Base-by-base conservation (phyloP, 768 basidiomycete genomes). In the Tulasnella sp. region DNA sequence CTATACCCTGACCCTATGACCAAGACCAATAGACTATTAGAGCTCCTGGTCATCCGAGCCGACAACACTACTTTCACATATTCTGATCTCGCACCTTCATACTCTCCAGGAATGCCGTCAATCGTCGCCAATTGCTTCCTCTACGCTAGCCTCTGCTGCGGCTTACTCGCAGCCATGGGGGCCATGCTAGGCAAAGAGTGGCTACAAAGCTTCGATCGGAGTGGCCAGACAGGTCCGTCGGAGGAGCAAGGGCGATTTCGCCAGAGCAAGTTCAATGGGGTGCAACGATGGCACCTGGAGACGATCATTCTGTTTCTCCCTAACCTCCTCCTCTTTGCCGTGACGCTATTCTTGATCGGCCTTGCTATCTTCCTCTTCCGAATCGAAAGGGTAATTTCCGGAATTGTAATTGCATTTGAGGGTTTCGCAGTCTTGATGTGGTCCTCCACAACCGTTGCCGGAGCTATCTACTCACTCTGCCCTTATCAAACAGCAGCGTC, bases 401-500 rank as follows among this genome's bases (percentile, higher is more conserved):
- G n/a, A n/a, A 44, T 74, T n/a, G 73, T 74, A n/a, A n/a, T 74
- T n/a, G 73, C 73, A 39, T 74, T 74, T 40, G 24, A 38, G n/a
- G 38, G n/a, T 14, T 38, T 44, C 39, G 73, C 39, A 40, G 73
- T 46, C 3, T 27, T 42, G 24, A n/a, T 76, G 42, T 76, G 56
- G 42, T 42, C 42, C 12, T 52, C 38, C 31, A 76, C 75, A 19
- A 52, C 56, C 1, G 62, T 62, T n/a, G 56, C 75, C 1, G 75
- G 40, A 10, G 75, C 75, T 18, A 31, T 76, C 24, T n/a, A 76
- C 42, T 18, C 46, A 16, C 38, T 52, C n/a, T 48, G 75, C 56
- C 75, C 75, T 36, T 76, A 52, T 31, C 75, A 76, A 31, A 76
- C 48, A 27, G 48, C 75, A 31, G 75, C 39, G 31, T 76, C 75